phyloP scores from a whole-genome alignment of 805 yeast species.

The Ogataea minuta region DNA sequence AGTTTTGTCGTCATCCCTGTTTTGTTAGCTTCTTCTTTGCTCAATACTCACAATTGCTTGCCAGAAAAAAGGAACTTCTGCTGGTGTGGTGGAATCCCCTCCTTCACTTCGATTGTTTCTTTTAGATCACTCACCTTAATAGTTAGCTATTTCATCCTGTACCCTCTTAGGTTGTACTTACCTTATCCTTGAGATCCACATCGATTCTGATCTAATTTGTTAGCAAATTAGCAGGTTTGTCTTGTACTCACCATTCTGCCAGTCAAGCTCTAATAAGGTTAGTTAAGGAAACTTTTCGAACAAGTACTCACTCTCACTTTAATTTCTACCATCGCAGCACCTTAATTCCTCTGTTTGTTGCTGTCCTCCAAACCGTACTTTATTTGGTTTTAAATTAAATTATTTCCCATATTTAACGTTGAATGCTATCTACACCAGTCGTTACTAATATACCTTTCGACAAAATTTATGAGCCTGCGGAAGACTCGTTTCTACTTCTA shows the following conservation, averaged over 20 bases:
- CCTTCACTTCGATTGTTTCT: constrained; percentile 91
- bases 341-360: background rate
- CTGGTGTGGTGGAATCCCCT: constrained; percentile 95
- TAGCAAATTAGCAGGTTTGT: background rate
- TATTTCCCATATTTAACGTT: background rate
- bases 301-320: constrained; percentile 32
- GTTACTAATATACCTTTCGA: constrained; percentile 54
- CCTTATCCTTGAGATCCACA: constrained; percentile 65
- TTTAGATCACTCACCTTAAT: constrained; percentile 58
- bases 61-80: constrained; percentile 90
- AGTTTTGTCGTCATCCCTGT: constrained; percentile 70
- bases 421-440: constrained; percentile 80
- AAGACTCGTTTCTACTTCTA: constrained; percentile 81
- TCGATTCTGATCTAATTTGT: constrained; percentile 58
- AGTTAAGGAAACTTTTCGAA: background rate
- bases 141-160: constrained; percentile 34
- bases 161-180: too few species aligned
- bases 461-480: constrained; percentile 92
- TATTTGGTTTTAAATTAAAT: background rate
- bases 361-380: background rate
- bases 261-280: constrained; percentile 53
- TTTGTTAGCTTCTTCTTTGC: background rate
- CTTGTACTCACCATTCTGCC: constrained; percentile 62
- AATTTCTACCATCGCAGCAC: constrained; percentile 26
- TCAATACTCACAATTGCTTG: constrained; percentile 67